Percentiles rank a stretch among this genome's conserved stretches.
Conservation (phyloP, 305 asterid species). For the Fraxinus paxiana region DNA sequence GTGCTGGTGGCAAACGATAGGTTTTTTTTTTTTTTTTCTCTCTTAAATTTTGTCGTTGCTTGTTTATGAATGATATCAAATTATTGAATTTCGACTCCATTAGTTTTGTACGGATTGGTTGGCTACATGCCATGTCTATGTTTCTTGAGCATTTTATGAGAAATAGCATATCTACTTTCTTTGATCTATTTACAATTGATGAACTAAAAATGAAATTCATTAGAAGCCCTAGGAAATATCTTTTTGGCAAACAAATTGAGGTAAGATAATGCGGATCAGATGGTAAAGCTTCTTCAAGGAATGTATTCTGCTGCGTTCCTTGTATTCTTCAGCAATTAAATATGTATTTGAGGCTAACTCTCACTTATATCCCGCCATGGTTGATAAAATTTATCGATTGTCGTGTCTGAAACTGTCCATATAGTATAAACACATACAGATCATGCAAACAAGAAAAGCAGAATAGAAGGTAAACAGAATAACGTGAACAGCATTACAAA, state of each 20-base stretch:
- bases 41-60: background rate
- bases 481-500: background rate
- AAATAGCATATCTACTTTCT: background rate
- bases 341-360: background rate
- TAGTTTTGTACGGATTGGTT: background rate
- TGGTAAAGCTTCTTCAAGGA: background rate
- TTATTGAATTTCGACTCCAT: background rate
- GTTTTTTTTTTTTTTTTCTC: too few species aligned
- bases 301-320: background rate
- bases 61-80: background rate
- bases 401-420: background rate
- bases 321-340: background rate
- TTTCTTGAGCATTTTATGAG: slow-evolving; percentile 1
- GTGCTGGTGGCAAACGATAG: slow-evolving; percentile 22
- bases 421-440: background rate
- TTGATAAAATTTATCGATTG: background rate
- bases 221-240: background rate
- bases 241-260: background rate
- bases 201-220: background rate
- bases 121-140: background rate
- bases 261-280: background rate
- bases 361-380: background rate
- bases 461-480: background rate
- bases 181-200: background rate
- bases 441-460: background rate